Evolutionary conservation across 331 rosid species (phyloP).

Genomic region (Ulmus americana): DNA sequence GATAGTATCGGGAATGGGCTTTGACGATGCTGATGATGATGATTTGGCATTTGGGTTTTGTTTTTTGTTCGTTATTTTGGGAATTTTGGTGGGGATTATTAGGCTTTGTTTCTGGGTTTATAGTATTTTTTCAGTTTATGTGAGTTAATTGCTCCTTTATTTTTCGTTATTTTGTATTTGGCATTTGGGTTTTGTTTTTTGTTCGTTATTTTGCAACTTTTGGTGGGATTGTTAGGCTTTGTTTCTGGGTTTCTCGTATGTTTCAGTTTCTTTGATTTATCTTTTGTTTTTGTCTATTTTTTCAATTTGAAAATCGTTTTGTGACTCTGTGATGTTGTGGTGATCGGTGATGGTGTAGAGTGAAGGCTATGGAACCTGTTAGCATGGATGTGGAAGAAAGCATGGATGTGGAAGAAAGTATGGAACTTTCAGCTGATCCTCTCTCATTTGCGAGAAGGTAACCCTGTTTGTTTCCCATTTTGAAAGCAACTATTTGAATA

Average conservation of each 20-base stretch:
- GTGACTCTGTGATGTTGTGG: background rate
- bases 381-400: conserved; percentile 19
- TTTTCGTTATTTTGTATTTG: background rate
- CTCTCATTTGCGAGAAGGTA: conserved; percentile 62
- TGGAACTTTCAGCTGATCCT: conserved; percentile 19
- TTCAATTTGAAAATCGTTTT: background rate
- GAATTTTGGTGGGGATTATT: background rate
- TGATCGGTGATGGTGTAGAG: conserved; percentile 8
- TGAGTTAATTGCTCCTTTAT: background rate
- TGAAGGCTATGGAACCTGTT: conserved; percentile 5
- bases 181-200: background rate
- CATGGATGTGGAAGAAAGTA: conserved; percentile 23
- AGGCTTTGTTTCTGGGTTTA: too few relatives aligned
- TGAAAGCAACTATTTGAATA: too few relatives aligned
- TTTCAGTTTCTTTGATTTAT: background rate
- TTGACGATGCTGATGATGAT: too few relatives aligned
- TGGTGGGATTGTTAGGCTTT: background rate
- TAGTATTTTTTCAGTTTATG: too few relatives aligned
- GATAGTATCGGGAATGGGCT: too few relatives aligned
- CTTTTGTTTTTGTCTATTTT: background rate
- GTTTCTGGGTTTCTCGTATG: background rate
- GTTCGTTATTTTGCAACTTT: background rate
- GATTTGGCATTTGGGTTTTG: background rate
- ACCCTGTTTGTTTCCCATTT: background rate
- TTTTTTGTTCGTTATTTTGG: background rate